phyloP scores from a whole-genome alignment of 129 eudicot genomes.

The Flaveria trinervia region DNA sequence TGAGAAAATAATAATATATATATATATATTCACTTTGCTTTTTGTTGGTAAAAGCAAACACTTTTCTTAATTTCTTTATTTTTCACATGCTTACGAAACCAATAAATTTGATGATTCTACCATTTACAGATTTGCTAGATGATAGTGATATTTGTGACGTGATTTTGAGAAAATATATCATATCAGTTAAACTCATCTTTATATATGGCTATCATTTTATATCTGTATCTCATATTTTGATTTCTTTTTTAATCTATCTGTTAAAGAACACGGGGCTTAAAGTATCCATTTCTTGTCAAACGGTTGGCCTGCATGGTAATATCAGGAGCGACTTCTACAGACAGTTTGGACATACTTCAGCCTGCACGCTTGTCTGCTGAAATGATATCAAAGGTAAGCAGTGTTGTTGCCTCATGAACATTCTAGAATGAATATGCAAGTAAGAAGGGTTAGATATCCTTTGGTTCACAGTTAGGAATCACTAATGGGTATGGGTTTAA shows the following conservation, averaged over 20 bases:
- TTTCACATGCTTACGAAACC: too few relatives aligned
- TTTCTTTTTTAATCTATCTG: constrained; percentile 3
- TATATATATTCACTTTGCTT: not conserved
- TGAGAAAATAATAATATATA: not conserved
- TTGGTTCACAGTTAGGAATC: not conserved
- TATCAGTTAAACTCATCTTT: not conserved
- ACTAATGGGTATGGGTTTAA: not conserved
- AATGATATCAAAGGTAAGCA: constrained; percentile 52
- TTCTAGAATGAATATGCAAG: constrained; percentile 6
- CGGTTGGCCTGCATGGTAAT: constrained; percentile 88
- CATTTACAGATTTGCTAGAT: not conserved
- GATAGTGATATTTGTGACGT: not conserved
- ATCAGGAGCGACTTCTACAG: constrained; percentile 59
- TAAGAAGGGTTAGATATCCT: not conserved
- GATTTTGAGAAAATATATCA: not conserved
- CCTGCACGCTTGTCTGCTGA: constrained; percentile 64
- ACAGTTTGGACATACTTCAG: constrained; percentile 76
- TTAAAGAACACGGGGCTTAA: constrained; percentile 65
- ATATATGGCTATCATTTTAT: constrained; percentile 10
- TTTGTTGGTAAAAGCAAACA: not conserved
- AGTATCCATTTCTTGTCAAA: constrained; percentile 85
- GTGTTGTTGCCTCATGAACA: not conserved
- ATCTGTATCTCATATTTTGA: constrained; percentile 3
- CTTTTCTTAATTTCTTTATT: not conserved
- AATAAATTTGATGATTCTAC: not conserved